These are phyloP conservation scores for Scleroderma citrinum DNA, from an alignment of 768 basidiomycete species.

Conservation along the genomic window DNA sequence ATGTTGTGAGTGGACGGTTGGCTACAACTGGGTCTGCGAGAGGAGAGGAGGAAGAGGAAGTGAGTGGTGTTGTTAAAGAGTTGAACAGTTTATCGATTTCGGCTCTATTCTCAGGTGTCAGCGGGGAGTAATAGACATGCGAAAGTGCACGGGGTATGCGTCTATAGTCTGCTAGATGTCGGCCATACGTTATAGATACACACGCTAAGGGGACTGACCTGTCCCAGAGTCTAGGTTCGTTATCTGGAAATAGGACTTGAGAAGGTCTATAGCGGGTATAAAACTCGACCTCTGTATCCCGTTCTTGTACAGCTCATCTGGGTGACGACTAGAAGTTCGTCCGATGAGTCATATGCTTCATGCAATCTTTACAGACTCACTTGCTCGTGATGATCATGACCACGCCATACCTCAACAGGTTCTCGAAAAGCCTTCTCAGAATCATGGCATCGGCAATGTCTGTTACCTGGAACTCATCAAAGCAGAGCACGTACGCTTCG, in stretches of 20 bases:
- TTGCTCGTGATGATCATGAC: slow-evolving; percentile 97
- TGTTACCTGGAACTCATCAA: slow-evolving; percentile 99
- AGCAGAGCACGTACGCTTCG: slow-evolving; percentile 83
- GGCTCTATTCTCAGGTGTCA: slow-evolving; percentile 53
- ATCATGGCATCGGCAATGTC: slow-evolving; percentile 99
- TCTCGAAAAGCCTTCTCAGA: slow-evolving; percentile 80
- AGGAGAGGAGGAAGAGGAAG: slow-evolving; percentile 21
- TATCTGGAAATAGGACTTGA: slow-evolving; percentile 82
- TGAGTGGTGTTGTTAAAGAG: slow-evolving; percentile 52
- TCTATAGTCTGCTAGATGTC: slow-evolving; percentile 71
- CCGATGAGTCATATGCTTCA: background rate
- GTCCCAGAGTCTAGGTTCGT: slow-evolving; percentile 95
- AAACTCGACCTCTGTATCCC: slow-evolving; percentile 96
- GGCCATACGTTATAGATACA: background rate
- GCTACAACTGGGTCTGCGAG: slow-evolving; percentile 44
- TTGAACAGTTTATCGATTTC: slow-evolving; percentile 85
- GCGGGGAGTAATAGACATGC: slow-evolving; percentile 86
- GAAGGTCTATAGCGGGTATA: slow-evolving; percentile 87
- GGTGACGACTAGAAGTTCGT: slow-evolving; percentile 68
- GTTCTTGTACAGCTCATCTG: slow-evolving; percentile 96
- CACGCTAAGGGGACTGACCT: slow-evolving; percentile 41
- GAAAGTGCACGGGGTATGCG: slow-evolving; percentile 90
- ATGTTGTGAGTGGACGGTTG: slow-evolving; percentile 69
- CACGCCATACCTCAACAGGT: slow-evolving; percentile 82
- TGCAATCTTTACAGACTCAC: slow-evolving; percentile 41